Base-by-base conservation (phyloP, 2,329 filamentous ascomycete genomes). In the Macroventuria anomochaeta region DNA sequence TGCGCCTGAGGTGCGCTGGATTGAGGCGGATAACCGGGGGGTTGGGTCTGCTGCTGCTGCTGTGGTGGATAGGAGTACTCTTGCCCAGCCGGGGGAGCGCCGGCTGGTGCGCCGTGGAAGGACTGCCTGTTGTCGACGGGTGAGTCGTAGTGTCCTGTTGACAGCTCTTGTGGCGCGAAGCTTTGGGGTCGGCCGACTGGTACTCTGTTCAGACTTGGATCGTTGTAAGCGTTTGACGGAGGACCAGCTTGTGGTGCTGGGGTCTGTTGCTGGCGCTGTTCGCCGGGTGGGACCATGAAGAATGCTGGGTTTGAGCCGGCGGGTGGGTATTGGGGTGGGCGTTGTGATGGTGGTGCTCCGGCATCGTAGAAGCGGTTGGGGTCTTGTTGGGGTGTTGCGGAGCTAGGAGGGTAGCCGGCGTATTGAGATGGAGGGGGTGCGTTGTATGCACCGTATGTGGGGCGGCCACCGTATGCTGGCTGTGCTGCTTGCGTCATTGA, bases 401-500 rank as follows among this genome's bases (percentile, higher is more conserved):
- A 67, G 23, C 63, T 61, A 3, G 73, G 65, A 36, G 73, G 67
- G 44, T 74, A 75, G n/a, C 64, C 69, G 13, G 56, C 56, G 46
- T 71, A 70, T 26, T 66, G 59, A 7, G 61, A 65, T 15, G 67
- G 67, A 7, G 69, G 67, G 1, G 69, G 68, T 28, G 67, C 72
- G 31, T 69, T 73, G 56, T 74, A 73, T 7, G 60, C 70, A 21
- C 67, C 62, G 46, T 73, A 73, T 6, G 20, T 38, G 12, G 67
- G 68, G 62, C 90, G 86, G 65, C 88, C 88, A 65, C 89, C 88
- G 71, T 93, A 95, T 62, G 83, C 85, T 39, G 88, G 85, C 68
- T 90, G 89, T 46, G 90, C 86, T n/a, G 93, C 89, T 64, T 97
- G 93, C 1, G 93, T 87, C 93, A 99, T 97, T 50, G 93, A 97